Base-by-base conservation (phyloP, 306 rosid species). In the Dryas drummondii region DNA sequence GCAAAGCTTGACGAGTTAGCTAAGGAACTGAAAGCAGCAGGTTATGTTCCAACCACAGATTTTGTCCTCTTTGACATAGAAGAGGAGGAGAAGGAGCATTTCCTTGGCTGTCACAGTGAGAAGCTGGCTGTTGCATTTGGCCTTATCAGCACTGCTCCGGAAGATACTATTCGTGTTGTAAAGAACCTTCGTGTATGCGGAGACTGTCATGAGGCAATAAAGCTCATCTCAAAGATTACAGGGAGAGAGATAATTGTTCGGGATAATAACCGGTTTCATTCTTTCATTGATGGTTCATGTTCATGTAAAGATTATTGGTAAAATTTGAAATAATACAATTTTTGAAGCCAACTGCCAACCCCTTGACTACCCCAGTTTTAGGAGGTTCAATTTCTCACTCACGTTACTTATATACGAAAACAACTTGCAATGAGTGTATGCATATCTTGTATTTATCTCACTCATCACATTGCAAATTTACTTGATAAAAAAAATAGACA, bases 151-250 rank as follows among this genome's bases (percentile, higher is more conserved):
- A 78, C 84, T 1, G 16, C 61, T 45, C 69, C 82, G 0, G 62
- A 75, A 51, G 82, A 84, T 59, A 85, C 78, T 45, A 89, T 89
- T 66, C 87, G 96, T 70, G 87, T 91, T 12, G 90, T 83, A 40
- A 88, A 91, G 71, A 91, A 91, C 78, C 97, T 91, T 46, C 94
- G 94, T 10, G 88, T 87, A 2, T 91, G 94, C 60, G 90, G 90
- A 0, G 90, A 87, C 78, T 91, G 97, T 67, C 93, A 88, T n/a
- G 88, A 85, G 83, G 91, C 86, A 66, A 84, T 91, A 13, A 91
- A 87, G 81, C 88, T 88, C 47, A 72, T 82, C 68, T 85, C 97
- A 3, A 85, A 79, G 84, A 83, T 85, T 68, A 83, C 91, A 3
- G 70, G 81, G 45, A 87, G 92, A 79, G 87, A 84, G 81, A 84